phyloP scores from a whole-genome alignment of 768 basidiomycete species.

The Mrakia frigida region DNA sequence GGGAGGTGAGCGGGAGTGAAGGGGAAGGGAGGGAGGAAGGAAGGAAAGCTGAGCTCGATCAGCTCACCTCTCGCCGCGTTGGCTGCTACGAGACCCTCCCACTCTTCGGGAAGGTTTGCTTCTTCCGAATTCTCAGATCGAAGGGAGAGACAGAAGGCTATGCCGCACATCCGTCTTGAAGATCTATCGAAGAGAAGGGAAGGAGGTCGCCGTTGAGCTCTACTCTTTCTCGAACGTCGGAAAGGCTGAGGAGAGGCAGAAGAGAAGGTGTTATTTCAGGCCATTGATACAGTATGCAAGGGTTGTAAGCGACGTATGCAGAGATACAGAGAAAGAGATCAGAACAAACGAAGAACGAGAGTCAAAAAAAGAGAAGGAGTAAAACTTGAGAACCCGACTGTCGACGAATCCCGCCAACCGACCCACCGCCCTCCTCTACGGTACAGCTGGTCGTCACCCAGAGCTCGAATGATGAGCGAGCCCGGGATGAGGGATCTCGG shows the following conservation, averaged over 20 bases:
- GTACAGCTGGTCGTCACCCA: neutral
- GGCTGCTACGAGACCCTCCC: constrained; percentile 19
- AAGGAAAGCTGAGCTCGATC: neutral
- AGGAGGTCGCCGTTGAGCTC: neutral
- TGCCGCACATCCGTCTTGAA: constrained; percentile 30
- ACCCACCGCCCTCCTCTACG: neutral
- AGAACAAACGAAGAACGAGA: neutral
- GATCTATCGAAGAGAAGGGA: neutral
- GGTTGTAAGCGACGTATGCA: neutral
- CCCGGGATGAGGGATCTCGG: neutral
- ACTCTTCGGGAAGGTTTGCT: neutral
- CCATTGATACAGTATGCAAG: too few species aligned
- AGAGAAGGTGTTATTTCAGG: too few species aligned
- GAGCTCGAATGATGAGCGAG: neutral
- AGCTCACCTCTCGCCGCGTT: constrained; percentile 27
- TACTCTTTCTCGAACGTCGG: neutral
- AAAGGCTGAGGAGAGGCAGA: neutral
- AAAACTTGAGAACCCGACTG: neutral
- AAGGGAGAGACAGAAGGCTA: constrained; percentile 28
- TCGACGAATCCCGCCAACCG: neutral
- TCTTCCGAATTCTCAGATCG: neutral
- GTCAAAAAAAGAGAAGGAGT: neutral
- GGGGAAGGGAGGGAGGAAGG: too few species aligned
- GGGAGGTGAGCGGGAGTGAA: neutral
- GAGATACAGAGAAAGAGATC: neutral